Evolutionary conservation across 768 basidiomycete species (phyloP).

Genomic region (Sporobolomyces pararoseus): DNA sequence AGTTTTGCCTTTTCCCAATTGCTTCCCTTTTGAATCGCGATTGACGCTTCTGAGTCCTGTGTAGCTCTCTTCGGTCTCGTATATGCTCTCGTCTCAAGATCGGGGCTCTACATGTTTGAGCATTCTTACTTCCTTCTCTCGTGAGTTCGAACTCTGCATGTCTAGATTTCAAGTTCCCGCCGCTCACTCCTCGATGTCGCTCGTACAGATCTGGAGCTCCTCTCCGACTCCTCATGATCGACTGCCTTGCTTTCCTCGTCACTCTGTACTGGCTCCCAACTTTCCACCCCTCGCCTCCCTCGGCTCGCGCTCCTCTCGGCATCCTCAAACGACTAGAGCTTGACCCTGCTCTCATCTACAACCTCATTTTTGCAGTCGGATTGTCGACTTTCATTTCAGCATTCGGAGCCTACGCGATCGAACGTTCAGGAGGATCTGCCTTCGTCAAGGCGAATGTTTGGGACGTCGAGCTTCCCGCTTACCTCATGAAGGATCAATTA

Average conservation of each 20-base stretch:
- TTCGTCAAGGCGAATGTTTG: conserved; percentile 19
- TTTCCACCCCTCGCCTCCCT: conserved; percentile 25
- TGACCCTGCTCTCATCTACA: conserved; percentile 19
- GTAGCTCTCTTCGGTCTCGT: conserved; percentile 33
- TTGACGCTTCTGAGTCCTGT: not conserved
- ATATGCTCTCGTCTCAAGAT: conserved; percentile 27
- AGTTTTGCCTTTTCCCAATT: not conserved
- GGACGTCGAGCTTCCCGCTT: conserved; percentile 26
- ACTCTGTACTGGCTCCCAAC: conserved; percentile 29
- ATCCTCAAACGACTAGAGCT: conserved; percentile 5
- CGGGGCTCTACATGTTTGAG: conserved; percentile 38
- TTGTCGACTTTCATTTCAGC: conserved; percentile 17
- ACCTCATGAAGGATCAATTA: conserved; percentile 21
- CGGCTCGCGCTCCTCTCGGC: conserved; percentile 14
- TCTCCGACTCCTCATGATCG: conserved; percentile 30
- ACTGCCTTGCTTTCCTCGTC: conserved; percentile 23
- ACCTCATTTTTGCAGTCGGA: conserved; percentile 21
- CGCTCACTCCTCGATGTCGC: not conserved
- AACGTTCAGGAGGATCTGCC: conserved; percentile 17
- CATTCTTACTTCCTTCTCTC: conserved; percentile 39
- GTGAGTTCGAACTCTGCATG: conserved; percentile 3
- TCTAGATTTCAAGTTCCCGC: not conserved
- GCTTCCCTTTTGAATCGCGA: not conserved
- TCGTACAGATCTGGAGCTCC: conserved; percentile 14
- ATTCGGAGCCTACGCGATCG: conserved; percentile 21